Base-by-base conservation (phyloP, 345 rosid genomes). In the Salix koriyanagi region DNA sequence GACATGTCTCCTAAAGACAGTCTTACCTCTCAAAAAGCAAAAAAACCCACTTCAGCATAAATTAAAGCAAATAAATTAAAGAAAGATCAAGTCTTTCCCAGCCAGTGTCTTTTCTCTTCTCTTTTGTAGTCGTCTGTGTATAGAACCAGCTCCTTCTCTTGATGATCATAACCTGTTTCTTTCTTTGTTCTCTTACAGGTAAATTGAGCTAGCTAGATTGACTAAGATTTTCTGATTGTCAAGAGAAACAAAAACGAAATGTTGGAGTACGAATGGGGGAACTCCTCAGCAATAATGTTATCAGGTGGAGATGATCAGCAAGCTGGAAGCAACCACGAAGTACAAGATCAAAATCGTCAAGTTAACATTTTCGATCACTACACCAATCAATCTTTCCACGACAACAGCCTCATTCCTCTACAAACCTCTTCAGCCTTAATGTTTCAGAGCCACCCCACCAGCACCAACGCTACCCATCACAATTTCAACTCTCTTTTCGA, bases 201-300 rank as follows among this genome's bases (percentile, higher is more conserved):
- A 26, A 21, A 16, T 58, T 36, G 60, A 44, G 69, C 26, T 14
- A 21, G 44, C 11, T 65, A 18, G 18, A 13, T 13, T 32, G 18
- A 10, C 23, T 58, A 58, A 58, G 64, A 23, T n/a, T 58, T 58
- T 25, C 28, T n/a, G 23, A 23, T 58, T 58, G 11, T 58, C 64
- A 8, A 9, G 28, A 9, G 5, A 23, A n/a, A n/a, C 13, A 41
- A 41, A 12, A 41, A 41, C 13, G 82, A 79, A 79, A 94, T 94
- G 98, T 64, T 91, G 88, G 98, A 88, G 76, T 94, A 92, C 85
- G 97, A 89, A 74, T 94, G 98, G 98, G 96, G 89, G 50, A 90
- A 89, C 82, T 86, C 92, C 2, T 80, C 94, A 1, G 25, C 85
- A 2, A 82, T 92, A 13, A 80, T 91, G 54, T 65, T 92, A 15